Evolutionary conservation across 768 basidiomycete genomes (phyloP), one percentile per base, ranked within the genome.

Genomic region (Phaffia australis): DNA sequence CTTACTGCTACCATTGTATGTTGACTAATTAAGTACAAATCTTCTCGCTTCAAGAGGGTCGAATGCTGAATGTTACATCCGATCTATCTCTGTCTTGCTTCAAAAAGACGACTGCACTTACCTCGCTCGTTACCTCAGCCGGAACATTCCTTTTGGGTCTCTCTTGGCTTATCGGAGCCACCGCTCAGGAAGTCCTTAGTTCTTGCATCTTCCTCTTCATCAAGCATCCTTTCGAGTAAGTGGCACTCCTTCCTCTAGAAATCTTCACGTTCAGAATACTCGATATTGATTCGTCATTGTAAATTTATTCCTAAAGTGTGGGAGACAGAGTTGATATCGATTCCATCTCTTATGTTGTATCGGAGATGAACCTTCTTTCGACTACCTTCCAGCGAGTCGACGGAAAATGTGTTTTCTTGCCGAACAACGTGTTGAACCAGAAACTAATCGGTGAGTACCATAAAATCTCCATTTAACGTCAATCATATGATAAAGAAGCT

Each of bases 121-220:
- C 81, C 60, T 83, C 87, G 1, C 77, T 90, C 32, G 81, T 90
- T 65, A 87, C 87, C 55, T 86, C 86, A 27, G 85, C 87, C 50
- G 87, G 88, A 46, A 82, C 82, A 0, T 78, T 83, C 65, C 73
- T 83, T 46, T 80, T 83, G 46, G 81, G 79, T 72, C 79, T 90
- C 54, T 87, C 86, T 69, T 91, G 89, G 89, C 83, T 91, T 64
- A 89, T 93, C 71, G 91, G 90, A 49, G 74, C 76, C 21, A 87
- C 84, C 63, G 80, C 88, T 68, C 83, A 87, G 69, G 88, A 91
- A 75, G 84, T 92, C 55, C 80, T 93, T 64, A 84, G 83, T 5
- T 85, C 86, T 66, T 88, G 91, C 75, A 90, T 93, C 73, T 93
- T 95, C 81, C 80, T 95, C 32, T 92, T 93, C 77, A 81, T 90